Conservation (phyloP, 1,284 basidiomycete species). For the Tilletia walkeri region DNA sequence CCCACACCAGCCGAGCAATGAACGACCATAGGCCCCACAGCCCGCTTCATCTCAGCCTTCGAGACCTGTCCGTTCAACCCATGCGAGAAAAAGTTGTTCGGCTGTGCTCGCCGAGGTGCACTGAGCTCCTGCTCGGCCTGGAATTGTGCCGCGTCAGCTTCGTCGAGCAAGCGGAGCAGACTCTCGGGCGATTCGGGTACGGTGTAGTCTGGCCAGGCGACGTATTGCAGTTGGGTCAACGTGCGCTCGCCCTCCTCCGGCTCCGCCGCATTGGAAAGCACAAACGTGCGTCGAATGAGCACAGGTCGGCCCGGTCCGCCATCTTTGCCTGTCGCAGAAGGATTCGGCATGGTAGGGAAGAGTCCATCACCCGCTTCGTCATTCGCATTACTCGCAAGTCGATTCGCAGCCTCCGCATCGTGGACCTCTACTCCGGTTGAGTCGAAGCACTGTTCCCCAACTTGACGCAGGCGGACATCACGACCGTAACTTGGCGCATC, state of each 20-base stretch:
- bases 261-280: constrained; percentile 29
- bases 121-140: constrained; percentile 31
- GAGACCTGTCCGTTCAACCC: background rate
- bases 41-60: constrained; percentile 9
- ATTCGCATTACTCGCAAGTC: constrained; percentile 16
- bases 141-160: constrained; percentile 37
- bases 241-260: constrained; percentile 20
- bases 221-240: constrained; percentile 45
- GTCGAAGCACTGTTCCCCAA: constrained; percentile 35
- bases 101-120: background rate
- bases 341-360: constrained; percentile 30
- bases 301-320: constrained; percentile 22
- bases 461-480: constrained; percentile 30
- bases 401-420: constrained; percentile 21
- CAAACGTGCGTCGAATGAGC: constrained; percentile 38
- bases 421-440: constrained; percentile 16
- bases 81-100: background rate
- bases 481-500: constrained; percentile 70
- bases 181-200: constrained; percentile 45
- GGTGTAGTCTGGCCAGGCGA: constrained; percentile 54
- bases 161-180: constrained; percentile 40
- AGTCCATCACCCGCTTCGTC: constrained; percentile 27
- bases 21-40: constrained; percentile 45
- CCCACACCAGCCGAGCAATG: constrained; percentile 56
- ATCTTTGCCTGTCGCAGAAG: background rate